These are phyloP conservation scores for Nakaseomyces delphensis DNA, from an alignment of 1,139 yeast genomes.

Conservation along the genomic window DNA sequence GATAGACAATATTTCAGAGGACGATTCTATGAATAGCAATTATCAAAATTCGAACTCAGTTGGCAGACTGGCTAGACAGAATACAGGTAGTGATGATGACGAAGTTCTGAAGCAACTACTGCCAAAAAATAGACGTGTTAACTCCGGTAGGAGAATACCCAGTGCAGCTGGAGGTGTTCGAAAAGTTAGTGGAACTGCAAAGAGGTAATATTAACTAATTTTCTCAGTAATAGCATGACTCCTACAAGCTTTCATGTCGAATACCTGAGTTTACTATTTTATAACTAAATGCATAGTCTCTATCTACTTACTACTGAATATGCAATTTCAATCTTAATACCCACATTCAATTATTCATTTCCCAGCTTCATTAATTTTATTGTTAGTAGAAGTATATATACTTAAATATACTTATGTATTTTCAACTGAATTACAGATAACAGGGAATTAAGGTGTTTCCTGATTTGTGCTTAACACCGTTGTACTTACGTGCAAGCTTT, in stretches of 20 bases:
- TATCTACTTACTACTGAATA: neutral
- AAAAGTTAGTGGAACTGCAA: slow-evolving; percentile 28
- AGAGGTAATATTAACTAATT: slow-evolving; percentile 18
- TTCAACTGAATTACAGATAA: slow-evolving; percentile 21
- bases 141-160: slow-evolving; percentile 28
- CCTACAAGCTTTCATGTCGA: too few relatives aligned
- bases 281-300: neutral
- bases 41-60: neutral
- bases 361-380: neutral
- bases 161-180: slow-evolving; percentile 29
- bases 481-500: slow-evolving; percentile 26
- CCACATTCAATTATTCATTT: slow-evolving; percentile 1
- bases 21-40: slow-evolving; percentile 10
- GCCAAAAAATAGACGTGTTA: slow-evolving; percentile 27
- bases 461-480: slow-evolving; percentile 27
- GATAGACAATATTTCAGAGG: slow-evolving; percentile 22
- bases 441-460: slow-evolving; percentile 29
- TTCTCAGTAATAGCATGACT: neutral
- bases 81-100: slow-evolving; percentile 10
- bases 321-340: slow-evolving; percentile 4
- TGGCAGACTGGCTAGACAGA: slow-evolving; percentile 5
- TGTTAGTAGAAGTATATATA: neutral
- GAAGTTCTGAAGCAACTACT: slow-evolving; percentile 23
- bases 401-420: too few relatives aligned
- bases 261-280: neutral